phyloP scores from a whole-genome alignment of 805 yeast species.

The Candida khao-thaluensis region DNA sequence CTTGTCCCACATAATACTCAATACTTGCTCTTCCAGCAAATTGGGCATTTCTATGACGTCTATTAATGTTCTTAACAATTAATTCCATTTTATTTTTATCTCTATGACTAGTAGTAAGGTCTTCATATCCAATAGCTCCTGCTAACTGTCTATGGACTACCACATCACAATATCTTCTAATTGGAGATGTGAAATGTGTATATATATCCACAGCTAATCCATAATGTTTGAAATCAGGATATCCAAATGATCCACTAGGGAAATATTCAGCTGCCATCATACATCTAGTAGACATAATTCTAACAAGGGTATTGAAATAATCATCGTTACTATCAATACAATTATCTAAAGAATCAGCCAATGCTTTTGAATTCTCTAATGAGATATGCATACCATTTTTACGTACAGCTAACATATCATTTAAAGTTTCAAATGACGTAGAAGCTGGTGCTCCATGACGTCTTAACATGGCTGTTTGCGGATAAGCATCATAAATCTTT shows the following conservation, averaged over 20 bases:
- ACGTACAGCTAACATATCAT: conserved; percentile 82
- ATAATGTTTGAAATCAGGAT: conserved; percentile 91
- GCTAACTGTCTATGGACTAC: conserved; percentile 97
- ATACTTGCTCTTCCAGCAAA: conserved; percentile 98
- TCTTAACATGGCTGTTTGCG: conserved; percentile 98
- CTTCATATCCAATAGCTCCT: conserved; percentile 95
- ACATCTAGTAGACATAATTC: conserved; percentile 97
- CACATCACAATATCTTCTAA: conserved; percentile 95
- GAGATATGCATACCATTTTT: conserved; percentile 70
- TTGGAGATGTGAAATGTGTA: conserved; percentile 98
- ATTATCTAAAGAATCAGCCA: conserved; percentile 90
- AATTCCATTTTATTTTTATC: conserved; percentile 88
- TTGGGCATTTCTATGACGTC: conserved; percentile 95
- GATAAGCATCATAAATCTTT: conserved; percentile 87
- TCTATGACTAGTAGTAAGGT: conserved; percentile 74
- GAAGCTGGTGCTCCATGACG: conserved; percentile 98
- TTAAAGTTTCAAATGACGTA: conserved; percentile 83
- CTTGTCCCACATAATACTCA: conserved; percentile 97
- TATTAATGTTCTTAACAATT: conserved; percentile 85
- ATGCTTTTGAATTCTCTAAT: conserved; percentile 80
- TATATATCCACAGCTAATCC: conserved; percentile 97
- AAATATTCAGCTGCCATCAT: conserved; percentile 99
- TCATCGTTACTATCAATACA: conserved; percentile 82
- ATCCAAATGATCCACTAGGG: conserved; percentile 84
- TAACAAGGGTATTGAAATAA: conserved; percentile 86